A percentile compares a stretch with the other conserved stretches of the same genome.
phyloP scores from a whole-genome alignment of 2,329 filamentous ascomycete genomes.

The Aureobasidium musti region DNA sequence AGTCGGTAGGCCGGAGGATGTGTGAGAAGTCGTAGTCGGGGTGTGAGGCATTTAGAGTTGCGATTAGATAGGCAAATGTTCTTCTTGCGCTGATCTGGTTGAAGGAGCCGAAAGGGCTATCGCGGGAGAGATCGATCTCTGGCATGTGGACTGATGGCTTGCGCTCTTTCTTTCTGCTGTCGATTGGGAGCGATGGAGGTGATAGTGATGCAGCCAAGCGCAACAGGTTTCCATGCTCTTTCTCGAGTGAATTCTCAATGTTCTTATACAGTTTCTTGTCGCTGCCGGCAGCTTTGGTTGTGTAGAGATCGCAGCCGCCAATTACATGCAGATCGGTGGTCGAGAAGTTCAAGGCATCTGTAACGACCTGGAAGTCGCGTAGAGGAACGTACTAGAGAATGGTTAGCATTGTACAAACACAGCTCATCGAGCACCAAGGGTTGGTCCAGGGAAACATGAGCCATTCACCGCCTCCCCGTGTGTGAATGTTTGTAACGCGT shows the following conservation, averaged over 20 bases:
- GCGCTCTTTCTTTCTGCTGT: constrained; percentile 42
- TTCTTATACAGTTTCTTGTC: constrained; percentile 98
- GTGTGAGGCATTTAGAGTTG: constrained; percentile 93
- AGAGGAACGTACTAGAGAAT: constrained; percentile 78
- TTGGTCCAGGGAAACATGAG: too few species aligned
- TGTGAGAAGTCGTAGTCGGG: constrained; percentile 97
- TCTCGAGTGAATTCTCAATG: constrained; percentile 88
- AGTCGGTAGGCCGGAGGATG: constrained; percentile 83
- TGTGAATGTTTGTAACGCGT: too few species aligned
- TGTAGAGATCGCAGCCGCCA: constrained; percentile 94
- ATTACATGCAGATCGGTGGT: constrained; percentile 90
- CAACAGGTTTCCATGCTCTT: constrained; percentile 84
- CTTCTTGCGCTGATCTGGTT: constrained; percentile 85
- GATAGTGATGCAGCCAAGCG: constrained; percentile 85
- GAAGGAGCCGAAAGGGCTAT: constrained; percentile 88
- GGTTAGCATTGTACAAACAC: background rate
- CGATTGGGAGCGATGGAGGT: constrained; percentile 62
- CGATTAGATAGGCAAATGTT: constrained; percentile 94
- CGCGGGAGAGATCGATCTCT: constrained; percentile 69
- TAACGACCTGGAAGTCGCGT: constrained; percentile 86
- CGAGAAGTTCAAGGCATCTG: constrained; percentile 91
- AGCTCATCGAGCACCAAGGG: too few species aligned
- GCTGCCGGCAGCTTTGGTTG: constrained; percentile 89
- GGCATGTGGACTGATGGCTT: constrained; percentile 38
- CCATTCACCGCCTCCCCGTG: too few species aligned